These are phyloP conservation scores for Trypanosoma platydactyli DNA, from an alignment of 208 protist species.

Conservation along the genomic window DNA sequence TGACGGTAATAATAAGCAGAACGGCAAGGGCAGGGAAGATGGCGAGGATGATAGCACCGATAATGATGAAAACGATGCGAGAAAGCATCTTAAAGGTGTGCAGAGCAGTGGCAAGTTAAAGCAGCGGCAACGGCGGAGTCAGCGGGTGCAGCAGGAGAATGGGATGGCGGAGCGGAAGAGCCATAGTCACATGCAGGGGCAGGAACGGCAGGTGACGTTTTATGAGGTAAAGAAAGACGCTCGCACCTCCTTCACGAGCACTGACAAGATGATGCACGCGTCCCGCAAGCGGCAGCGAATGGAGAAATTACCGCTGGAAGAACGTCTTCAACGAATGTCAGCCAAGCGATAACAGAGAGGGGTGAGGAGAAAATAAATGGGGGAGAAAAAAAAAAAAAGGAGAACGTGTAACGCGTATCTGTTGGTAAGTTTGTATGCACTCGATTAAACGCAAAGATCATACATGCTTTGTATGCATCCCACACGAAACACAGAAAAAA, in stretches of 20 bases:
- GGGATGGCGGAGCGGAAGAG: background rate
- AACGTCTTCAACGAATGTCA: conserved; percentile 51
- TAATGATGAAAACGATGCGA: conserved; percentile 47
- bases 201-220: conserved; percentile 51
- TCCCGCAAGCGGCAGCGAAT: conserved; percentile 63
- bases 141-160: background rate
- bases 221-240: conserved; percentile 63
- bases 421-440: background rate
- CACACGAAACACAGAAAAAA: conserved; percentile 2
- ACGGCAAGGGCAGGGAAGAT: background rate
- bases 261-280: conserved; percentile 76
- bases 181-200: background rate
- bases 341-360: conserved; percentile 16
- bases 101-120: conserved; percentile 61
- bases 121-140: conserved; percentile 16
- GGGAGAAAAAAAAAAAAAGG: background rate
- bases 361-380: background rate
- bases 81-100: conserved; percentile 68
- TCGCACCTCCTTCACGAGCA: conserved; percentile 51
- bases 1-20: background rate
- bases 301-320: conserved; percentile 74
- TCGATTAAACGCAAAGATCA: conserved; percentile 4
- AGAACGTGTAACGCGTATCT: background rate
- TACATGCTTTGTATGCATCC: no score
- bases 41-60: conserved; percentile 7